Evolutionary conservation across 192 early-diverging fungal genomes (phyloP).

Genomic region (Coemansia sp.): DNA sequence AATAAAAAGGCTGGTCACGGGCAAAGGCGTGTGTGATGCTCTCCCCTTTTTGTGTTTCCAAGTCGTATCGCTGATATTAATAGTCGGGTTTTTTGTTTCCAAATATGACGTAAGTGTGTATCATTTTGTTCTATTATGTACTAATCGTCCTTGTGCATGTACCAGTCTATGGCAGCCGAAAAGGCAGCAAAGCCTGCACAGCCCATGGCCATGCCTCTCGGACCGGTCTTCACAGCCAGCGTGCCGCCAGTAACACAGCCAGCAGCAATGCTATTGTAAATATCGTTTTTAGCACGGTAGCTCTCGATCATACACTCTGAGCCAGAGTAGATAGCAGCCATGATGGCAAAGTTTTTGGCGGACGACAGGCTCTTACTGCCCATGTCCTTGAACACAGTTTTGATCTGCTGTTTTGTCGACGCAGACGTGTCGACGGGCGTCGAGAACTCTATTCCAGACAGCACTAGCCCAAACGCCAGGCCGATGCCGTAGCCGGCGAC

Average conservation of each 20-base stretch:
- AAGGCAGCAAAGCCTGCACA: slow-evolving; percentile 95
- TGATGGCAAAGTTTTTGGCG: slow-evolving; percentile 91
- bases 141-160: slow-evolving; percentile 64
- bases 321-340: slow-evolving; percentile 88
- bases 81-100: neutral
- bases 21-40: neutral
- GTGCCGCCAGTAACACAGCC: slow-evolving; percentile 92
- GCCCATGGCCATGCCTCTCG: slow-evolving; percentile 70
- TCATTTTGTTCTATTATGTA: neutral
- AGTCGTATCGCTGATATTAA: neutral
- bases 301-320: slow-evolving; percentile 95
- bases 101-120: too few species aligned
- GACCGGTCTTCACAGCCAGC: slow-evolving; percentile 72
- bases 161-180: slow-evolving; percentile 87
- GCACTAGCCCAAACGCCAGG: slow-evolving; percentile 85
- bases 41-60: neutral
- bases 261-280: slow-evolving; percentile 83
- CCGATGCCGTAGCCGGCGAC: slow-evolving; percentile 84
- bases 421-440: slow-evolving; percentile 66
- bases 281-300: slow-evolving; percentile 94
- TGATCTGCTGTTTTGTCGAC: slow-evolving; percentile 80
- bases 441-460: slow-evolving; percentile 86
- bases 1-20: neutral
- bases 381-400: slow-evolving; percentile 86
- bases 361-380: slow-evolving; percentile 69